phyloP scores from a whole-genome alignment of 441 rosid species.

The Daphne laureola region DNA sequence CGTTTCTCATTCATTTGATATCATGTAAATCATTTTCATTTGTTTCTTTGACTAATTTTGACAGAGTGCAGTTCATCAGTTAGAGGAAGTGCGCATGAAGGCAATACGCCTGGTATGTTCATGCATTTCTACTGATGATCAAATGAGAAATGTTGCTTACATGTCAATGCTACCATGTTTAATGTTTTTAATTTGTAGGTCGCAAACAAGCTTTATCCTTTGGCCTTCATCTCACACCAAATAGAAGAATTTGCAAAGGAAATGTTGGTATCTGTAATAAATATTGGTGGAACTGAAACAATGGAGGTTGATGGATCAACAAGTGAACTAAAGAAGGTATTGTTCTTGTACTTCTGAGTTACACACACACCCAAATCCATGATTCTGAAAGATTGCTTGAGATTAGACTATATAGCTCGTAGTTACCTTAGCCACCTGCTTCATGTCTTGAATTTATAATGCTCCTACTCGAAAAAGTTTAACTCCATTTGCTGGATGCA shows the following conservation, averaged over 20 bases:
- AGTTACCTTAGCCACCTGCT: no score
- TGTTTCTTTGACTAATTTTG: slow-evolving; percentile 17
- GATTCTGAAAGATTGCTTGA: no score
- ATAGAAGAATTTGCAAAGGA: slow-evolving; percentile 89
- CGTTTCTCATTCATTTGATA: slow-evolving; percentile 2
- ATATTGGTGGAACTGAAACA: slow-evolving; percentile 34
- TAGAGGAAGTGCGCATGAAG: slow-evolving; percentile 98
- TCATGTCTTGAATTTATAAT: no score
- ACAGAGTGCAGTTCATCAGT: slow-evolving; percentile 92
- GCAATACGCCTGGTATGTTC: slow-evolving; percentile 87
- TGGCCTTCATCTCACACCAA: slow-evolving; percentile 61
- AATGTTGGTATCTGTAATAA: slow-evolving; percentile 48
- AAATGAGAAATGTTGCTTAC: slow-evolving; percentile 14
- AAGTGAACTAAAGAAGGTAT: slow-evolving; percentile 56
- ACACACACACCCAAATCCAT: no score
- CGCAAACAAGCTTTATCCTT: slow-evolving; percentile 92
- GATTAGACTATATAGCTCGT: no score
- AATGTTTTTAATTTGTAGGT: slow-evolving; percentile 49
- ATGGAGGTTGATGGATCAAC: slow-evolving; percentile 39
- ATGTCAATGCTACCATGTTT: slow-evolving; percentile 15
- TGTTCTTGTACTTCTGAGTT: background rate
- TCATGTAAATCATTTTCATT: slow-evolving; percentile 8
- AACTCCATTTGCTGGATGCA: no score
- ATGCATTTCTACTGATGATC: slow-evolving; percentile 18
- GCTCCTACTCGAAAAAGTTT: no score